Evolutionary conservation across 257 asterid genomes (phyloP).

Genomic region (Ilex asprella): DNA sequence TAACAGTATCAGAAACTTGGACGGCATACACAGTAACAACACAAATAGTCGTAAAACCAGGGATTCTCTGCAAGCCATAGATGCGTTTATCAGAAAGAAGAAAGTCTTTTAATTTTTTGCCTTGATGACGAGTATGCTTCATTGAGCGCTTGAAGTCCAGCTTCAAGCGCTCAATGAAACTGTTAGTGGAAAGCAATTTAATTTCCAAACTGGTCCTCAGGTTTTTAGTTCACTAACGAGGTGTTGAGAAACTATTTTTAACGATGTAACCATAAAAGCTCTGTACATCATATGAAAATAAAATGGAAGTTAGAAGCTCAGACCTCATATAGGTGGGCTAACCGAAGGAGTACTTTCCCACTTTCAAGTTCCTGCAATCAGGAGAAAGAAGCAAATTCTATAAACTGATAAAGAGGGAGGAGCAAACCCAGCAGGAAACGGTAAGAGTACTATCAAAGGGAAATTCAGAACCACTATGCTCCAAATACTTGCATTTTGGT

Average conservation of each 20-base stretch:
- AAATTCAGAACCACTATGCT: too few relatives aligned
- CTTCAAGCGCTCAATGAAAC: background rate
- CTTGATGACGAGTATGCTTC: too few relatives aligned
- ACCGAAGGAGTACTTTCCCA: conserved; percentile 62
- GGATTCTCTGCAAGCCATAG: too few relatives aligned
- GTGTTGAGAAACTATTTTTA: background rate
- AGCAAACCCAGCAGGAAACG: too few relatives aligned
- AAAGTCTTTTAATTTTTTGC: too few relatives aligned
- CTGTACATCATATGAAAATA: background rate
- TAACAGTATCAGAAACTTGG: too few relatives aligned
- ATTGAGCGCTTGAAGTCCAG: too few relatives aligned
- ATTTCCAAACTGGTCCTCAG: background rate
- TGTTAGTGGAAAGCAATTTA: background rate
- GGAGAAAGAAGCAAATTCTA: background rate
- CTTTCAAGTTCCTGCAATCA: conserved; percentile 57
- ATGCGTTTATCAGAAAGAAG: too few relatives aligned
- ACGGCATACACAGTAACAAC: too few relatives aligned
- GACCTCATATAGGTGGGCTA: conserved; percentile 89
- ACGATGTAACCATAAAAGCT: background rate
- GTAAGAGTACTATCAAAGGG: background rate
- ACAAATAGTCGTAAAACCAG: too few relatives aligned
- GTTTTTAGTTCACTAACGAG: background rate
- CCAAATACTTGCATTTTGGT: background rate
- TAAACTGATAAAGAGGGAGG: background rate
- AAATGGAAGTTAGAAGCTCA: conserved; percentile 11